A percentile compares a stretch with the other conserved stretches of the same genome.
These are phyloP conservation scores for Ascoidea rubescens DNA, from an alignment of 805 yeast genomes.

Conservation along the genomic window DNA sequence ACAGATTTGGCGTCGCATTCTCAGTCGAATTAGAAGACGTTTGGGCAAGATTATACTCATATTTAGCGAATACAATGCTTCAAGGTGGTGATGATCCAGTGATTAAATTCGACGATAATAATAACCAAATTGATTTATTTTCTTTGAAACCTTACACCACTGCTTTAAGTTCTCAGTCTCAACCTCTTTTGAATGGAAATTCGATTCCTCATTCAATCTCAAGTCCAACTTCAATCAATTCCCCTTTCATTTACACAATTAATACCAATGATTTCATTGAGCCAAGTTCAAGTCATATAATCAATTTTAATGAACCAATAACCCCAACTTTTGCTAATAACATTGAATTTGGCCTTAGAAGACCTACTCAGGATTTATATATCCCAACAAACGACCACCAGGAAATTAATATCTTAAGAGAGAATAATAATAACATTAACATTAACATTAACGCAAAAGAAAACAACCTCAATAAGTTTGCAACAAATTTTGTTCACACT, in stretches of 20 bases:
- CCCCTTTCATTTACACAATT: background rate
- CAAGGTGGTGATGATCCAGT: conserved; percentile 20
- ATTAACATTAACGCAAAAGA: too few species aligned
- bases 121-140: background rate
- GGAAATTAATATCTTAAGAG: background rate
- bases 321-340: too few species aligned
- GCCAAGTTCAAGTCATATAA: background rate
- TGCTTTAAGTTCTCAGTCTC: too few species aligned
- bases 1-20: conserved; percentile 39
- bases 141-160: too few species aligned
- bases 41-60: conserved; percentile 60
- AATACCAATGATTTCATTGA: background rate
- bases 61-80: conserved; percentile 51
- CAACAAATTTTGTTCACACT: background rate
- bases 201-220: background rate
- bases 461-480: background rate
- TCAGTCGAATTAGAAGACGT: conserved; percentile 48
- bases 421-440: background rate
- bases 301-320: background rate
- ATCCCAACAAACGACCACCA: background rate
- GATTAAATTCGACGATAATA: background rate
- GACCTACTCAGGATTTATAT: background rate
- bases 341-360: background rate
- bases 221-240: background rate
- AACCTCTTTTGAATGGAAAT: background rate